Conservation (phyloP, 768 basidiomycete species). For the Boletus insuetus region DNA sequence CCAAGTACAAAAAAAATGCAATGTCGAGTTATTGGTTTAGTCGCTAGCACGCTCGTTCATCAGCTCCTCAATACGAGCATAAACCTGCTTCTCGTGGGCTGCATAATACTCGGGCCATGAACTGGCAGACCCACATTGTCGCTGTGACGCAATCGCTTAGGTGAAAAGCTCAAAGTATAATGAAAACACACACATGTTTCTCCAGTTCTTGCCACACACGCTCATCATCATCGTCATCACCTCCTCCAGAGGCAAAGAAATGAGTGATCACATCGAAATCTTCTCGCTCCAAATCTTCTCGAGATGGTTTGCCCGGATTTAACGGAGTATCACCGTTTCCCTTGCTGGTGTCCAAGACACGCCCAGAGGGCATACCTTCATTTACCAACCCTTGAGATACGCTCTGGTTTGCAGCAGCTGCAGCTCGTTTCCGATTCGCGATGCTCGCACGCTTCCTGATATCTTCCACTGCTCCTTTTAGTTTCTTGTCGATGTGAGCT, state of each 20-base stretch:
- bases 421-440: slow-evolving; percentile 41
- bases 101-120: slow-evolving; percentile 55
- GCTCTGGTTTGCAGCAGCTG: background rate
- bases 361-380: background rate
- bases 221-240: slow-evolving; percentile 44
- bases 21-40: background rate
- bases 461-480: slow-evolving; percentile 42
- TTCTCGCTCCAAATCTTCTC: slow-evolving; percentile 23
- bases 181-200: slow-evolving; percentile 38
- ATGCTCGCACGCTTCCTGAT: slow-evolving; percentile 52
- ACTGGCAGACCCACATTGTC: slow-evolving; percentile 37
- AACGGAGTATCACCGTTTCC: background rate
- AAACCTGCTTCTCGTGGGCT: slow-evolving; percentile 41
- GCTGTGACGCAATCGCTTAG: slow-evolving; percentile 28
- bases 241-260: slow-evolving; percentile 55
- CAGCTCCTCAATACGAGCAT: slow-evolving; percentile 38
- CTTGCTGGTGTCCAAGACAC: background rate
- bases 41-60: slow-evolving; percentile 15
- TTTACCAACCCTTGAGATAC: background rate
- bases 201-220: slow-evolving; percentile 53
- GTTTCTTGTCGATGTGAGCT: slow-evolving; percentile 32
- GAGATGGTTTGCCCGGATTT: background rate
- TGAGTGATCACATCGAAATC: slow-evolving; percentile 52
- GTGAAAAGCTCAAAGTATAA: background rate
- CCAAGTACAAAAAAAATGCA: slow-evolving; percentile 4